Base-by-base conservation (phyloP, 208 protist species). In the Acanthamoeba royreba region DNA sequence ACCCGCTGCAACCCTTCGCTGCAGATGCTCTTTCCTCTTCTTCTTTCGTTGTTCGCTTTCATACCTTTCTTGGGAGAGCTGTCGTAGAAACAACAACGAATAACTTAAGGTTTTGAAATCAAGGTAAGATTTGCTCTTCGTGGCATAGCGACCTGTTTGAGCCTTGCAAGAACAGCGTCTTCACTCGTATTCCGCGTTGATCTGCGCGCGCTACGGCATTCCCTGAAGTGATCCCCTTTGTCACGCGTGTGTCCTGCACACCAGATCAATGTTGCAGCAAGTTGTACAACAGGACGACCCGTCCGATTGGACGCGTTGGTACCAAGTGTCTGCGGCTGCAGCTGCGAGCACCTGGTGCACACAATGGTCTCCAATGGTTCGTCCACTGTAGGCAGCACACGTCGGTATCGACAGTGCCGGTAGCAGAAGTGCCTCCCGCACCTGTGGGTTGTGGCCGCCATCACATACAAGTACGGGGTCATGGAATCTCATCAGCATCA, bases 371-470 rank as follows among this genome's bases (percentile, higher is more conserved):
- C 63, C 25, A 19, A 45, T 19, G 25, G 0, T 25, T 25, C 33
- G 55, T 77, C 66, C 9, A 42, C 43, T 38, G 17, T 28, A 15
- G 13, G 45, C 4, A 22, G 31, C 9, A 45, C 49, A 69, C 85
- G 49, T 25, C 55, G 33, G 85, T 69, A 91, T 19, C 85, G 53
- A 35, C 85, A 91, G n/a, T 91, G 85, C 52, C 25, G 9, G 52
- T 91, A 91, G 85, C 85, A 91, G n/a, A 46, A 91, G 85, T 91
- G 85, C 2, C 31, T 33, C 85, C 69, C 49, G 55, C 85, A 91
- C 45, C 85, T 91, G 25, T 28, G 25, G 19, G 13, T 9, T 19
- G 19, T 55, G 49, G 49, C 9, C 49, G 19, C 49, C 49, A 55
- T 19, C 13, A 9, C 49, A 9, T 19, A 19, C 9, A 9, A 55